Base-by-base conservation (phyloP, 1,139 yeast species). In the Suhomyces bolitotheri region DNA sequence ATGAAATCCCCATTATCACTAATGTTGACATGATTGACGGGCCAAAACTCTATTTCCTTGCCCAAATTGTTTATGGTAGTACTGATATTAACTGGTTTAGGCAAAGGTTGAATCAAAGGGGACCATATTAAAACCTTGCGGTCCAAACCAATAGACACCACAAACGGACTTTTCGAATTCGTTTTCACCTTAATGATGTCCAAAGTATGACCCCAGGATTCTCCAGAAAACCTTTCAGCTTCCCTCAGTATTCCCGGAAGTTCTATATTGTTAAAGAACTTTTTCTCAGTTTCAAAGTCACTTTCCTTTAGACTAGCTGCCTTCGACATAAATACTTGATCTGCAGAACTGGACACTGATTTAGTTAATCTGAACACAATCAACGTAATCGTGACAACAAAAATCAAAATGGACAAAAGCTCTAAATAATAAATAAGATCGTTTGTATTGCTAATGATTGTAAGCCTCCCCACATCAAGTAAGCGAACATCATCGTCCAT, bases 91-190 rank as follows among this genome's bases (percentile, higher is more conserved):
- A 62, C 43, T 63, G 85, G 71, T 4, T 34, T 36, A 1, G 46
- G 44, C 1, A 32, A 32, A 1, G 51, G 44, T 12, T 52, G 52
- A 3, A 69, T 60, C 34, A 80, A 59, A 2, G 92, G 94, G 1
- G 87, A 79, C 95, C 95, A 86, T 8, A 85, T 76, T 24, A 78
- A 58, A 2, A 86, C 68, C 40, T 71, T 77, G 49, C 82, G 89
- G 50, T 86, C 95, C 47, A 87, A 61, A 4, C 90, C 90, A 20
- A 83, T 71, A 0, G 90, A 74, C 0, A 83, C 80, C 25, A 86
- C 64, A 51, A 72, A 81, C 9, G 82, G 82, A 48, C 73, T 72
- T 32, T 71, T 66, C 30, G 64, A 62, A 22, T 82, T 78, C 1
- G 87, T 73, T 11, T 67, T 63, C 10, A 85, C 63, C 42, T 72